Conservation (phyloP, 164 flowering plant species). For the Macadamia integrifolia region DNA sequence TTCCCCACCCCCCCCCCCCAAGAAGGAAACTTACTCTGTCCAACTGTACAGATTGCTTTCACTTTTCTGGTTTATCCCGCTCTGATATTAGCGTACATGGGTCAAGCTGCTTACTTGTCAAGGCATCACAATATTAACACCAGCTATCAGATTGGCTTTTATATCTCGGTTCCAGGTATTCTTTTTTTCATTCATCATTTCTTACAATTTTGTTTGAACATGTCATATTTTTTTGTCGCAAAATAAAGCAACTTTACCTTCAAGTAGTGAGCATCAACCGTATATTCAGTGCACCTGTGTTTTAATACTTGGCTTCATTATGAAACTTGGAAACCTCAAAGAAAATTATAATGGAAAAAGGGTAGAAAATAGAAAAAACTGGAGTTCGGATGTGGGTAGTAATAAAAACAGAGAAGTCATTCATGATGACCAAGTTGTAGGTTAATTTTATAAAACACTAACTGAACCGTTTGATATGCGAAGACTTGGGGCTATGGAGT, state of each 20-base stretch:
- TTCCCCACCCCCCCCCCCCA: not conserved
- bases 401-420: no score
- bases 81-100: conserved; percentile 88
- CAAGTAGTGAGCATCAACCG: not conserved
- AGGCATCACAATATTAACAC: conserved; percentile 46
- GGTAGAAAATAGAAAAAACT: no score
- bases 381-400: no score
- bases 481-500: not conserved
- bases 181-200: not conserved
- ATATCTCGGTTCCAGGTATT: conserved; percentile 84
- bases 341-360: no score
- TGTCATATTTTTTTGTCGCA: no score
- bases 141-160: conserved; percentile 58
- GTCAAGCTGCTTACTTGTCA: conserved; percentile 92
- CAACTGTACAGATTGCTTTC: conserved; percentile 68
- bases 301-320: not conserved
- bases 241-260: not conserved
- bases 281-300: not conserved
- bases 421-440: no score
- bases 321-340: no score
- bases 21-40: conserved; percentile 1
- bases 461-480: not conserved
- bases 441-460: no score
- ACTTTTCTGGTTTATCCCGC: conserved; percentile 88
- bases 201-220: no score